Evolutionary conservation across 2,329 filamentous ascomycete genomes (phyloP), one percentile per base, ranked within the genome.

Genomic region (Coleophoma cylindrospora): DNA sequence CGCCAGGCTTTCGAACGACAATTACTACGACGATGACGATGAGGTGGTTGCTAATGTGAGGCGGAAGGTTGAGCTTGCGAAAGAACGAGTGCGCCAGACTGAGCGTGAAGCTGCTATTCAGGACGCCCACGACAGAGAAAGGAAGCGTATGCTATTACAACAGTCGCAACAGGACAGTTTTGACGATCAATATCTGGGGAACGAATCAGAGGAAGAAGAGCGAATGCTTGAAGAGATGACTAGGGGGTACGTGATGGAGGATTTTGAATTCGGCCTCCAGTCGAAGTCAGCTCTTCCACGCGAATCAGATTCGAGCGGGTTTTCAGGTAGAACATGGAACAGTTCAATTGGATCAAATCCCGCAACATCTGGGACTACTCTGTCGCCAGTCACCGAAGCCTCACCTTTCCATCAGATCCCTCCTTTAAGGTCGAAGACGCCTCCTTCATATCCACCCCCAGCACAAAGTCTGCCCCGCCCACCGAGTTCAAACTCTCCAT

Each of bases 211-310:
- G 49, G 88, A 91, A 57, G 78, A 81, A 63, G 87, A 91, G 63
- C 78, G 84, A 34, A 77, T 91, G 48, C 68, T 96, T 45, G 92
- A 96, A 54, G 90, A 96, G 65, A 90, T 97, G 79, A 91, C 89
- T 0, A 83, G 81, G 56, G 89, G 87, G 48, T 92, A 91, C 66
- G 80, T 84, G 49, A 83, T 94, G 62, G 89, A 92, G 50, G 87
- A 91, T 50, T 95, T 95, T 62, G 79, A 89, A 51, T 87, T 91
- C 63, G 85, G 83, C 48, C 69, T 84, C 34, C 79, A 83, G 59
- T 79, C 78, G 6, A 89, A 86, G 59, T 84, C 81, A 14, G 77
- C 83, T 22, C 67, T 89, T 19, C 86, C 88, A 34, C 81, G 89
- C 51, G 86, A 92, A 62, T 94, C 90, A 3, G 87, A 89, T 64